Evolutionary conservation across 2,329 filamentous ascomycete genomes (phyloP), one percentile per base, ranked within the genome.

Genomic region (Nemania diffusa): DNA sequence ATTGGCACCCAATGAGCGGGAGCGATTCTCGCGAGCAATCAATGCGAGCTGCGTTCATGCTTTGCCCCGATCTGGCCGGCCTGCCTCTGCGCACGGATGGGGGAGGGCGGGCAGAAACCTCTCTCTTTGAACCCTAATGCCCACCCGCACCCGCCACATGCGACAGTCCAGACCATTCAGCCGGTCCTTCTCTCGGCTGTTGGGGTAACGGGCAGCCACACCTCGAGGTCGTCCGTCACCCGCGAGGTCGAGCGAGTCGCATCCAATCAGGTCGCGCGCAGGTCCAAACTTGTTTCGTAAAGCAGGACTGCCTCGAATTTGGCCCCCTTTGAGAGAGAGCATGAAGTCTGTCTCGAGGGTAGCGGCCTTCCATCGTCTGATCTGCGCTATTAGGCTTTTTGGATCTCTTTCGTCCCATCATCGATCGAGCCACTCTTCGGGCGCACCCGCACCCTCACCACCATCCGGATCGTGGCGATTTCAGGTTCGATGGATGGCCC

Each of bases 331-430:
- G n/a, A n/a, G n/a, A n/a, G 52, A 51, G 3, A 44, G 65, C 62
- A 65, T 59, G 53, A 59, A 65, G n/a, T 46, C 40, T 59, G 20
- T 34, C 50, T 51, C 29, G 20, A 9, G 50, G 24, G 37, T 13
- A 40, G 40, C 29, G 24, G 24, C 55, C 50, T 53, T 55, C 29
- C 8, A 22, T 58, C 61, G 65, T 72, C 57, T 67, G 65, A 67
- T 70, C 57, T 68, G 63, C 66, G 40, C 57, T 48, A 69, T 69
- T 64, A 67, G 65, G 63, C 68, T 62, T 55, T 69, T 69, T 50
- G 22, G 8, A 37, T 53, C 22, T 58, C 29, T 69, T 65, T 67
- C 69, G 29, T 70, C 66, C 63, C 59, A 67, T 61, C 58, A n/a
- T n/a, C n/a, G n/a, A 44, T 57, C 29, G 40, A 27, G 46, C 44